Evolutionary conservation across 2,329 filamentous ascomycete genomes (phyloP).

Genomic region (Didymella exigua): DNA sequence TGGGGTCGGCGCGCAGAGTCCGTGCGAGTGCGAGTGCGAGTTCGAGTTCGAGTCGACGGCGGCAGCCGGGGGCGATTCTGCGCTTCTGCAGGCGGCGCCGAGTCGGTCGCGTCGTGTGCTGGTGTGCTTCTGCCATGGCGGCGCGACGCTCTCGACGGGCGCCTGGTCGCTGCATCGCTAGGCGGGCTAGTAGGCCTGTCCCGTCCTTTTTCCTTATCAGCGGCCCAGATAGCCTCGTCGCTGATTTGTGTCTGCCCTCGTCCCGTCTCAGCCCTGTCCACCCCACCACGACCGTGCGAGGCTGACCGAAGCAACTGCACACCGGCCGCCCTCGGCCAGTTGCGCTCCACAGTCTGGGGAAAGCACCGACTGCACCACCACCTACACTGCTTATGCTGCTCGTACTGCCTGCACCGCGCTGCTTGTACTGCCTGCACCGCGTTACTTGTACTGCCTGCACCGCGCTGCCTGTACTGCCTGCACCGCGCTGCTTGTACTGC

Average conservation of each 20-base stretch:
- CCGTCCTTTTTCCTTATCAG: conserved; percentile 19
- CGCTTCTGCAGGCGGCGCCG: too few relatives aligned
- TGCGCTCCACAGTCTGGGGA: not conserved
- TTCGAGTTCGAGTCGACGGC: not conserved
- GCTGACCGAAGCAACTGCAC: not conserved
- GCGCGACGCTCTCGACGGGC: conserved; percentile 22
- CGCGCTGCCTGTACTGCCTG: too few relatives aligned
- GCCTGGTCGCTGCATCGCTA: not conserved
- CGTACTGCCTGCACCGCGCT: too few relatives aligned
- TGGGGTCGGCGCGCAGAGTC: not conserved
- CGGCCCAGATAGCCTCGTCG: not conserved
- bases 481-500: too few relatives aligned
- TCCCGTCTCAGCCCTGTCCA: not conserved
- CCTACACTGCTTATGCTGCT: too few relatives aligned
- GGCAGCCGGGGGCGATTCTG: too few relatives aligned
- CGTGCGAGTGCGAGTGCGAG: not conserved
- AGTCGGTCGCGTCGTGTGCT: too few relatives aligned
- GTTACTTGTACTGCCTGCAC: too few relatives aligned
- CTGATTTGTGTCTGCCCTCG: not conserved
- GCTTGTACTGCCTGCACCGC: too few relatives aligned
- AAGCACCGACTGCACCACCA: not conserved
- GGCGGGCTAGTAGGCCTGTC: conserved; percentile 1
- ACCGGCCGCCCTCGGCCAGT: not conserved
- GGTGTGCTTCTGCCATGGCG: conserved; percentile 21
- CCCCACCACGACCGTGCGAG: not conserved